Conservation (phyloP, 306 rosid genomes). For the Acacia crassicarpa region DNA sequence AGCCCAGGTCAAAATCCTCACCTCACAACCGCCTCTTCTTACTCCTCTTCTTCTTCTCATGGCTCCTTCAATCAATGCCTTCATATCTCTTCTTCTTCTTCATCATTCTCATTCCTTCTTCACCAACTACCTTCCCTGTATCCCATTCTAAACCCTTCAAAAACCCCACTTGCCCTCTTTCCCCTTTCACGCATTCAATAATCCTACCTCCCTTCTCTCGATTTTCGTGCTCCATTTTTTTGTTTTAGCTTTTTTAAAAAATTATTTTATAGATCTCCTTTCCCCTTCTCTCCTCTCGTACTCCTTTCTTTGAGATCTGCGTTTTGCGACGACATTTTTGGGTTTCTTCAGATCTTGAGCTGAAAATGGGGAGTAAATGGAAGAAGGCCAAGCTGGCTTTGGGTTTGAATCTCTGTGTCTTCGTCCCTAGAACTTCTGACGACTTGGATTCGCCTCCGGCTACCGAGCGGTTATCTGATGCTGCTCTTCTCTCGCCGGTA, state of each 20-base stretch:
- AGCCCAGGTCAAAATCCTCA: conserved; percentile 1
- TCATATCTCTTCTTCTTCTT: neutral
- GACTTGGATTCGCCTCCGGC: conserved; percentile 59
- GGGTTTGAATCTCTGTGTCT: conserved; percentile 80
- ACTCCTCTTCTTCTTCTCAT: neutral
- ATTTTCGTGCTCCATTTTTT: conserved; percentile 58
- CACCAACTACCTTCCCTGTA: neutral
- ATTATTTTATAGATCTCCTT: conserved; percentile 44
- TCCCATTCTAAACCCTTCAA: conserved; percentile 22
- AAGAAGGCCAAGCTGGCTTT: conserved; percentile 85
- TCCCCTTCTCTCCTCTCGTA: conserved; percentile 30
- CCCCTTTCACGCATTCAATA: neutral
- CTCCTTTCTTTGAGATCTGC: conserved; percentile 69
- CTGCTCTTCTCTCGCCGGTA: conserved; percentile 78
- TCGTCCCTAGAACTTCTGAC: conserved; percentile 73
- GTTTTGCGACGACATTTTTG: conserved; percentile 29
- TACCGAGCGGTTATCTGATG: conserved; percentile 75
- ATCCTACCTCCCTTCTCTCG: conserved; percentile 30
- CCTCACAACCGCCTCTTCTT: neutral
- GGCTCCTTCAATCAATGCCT: conserved; percentile 6
- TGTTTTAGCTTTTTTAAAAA: conserved; percentile 50
- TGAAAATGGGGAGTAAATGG: conserved; percentile 93
- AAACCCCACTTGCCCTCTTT: neutral
- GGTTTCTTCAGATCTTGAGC: conserved; percentile 39
- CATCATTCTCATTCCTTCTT: neutral